phyloP scores from a whole-genome alignment of 2,329 filamentous ascomycete genomes.

The Xylariaceae sp. region DNA sequence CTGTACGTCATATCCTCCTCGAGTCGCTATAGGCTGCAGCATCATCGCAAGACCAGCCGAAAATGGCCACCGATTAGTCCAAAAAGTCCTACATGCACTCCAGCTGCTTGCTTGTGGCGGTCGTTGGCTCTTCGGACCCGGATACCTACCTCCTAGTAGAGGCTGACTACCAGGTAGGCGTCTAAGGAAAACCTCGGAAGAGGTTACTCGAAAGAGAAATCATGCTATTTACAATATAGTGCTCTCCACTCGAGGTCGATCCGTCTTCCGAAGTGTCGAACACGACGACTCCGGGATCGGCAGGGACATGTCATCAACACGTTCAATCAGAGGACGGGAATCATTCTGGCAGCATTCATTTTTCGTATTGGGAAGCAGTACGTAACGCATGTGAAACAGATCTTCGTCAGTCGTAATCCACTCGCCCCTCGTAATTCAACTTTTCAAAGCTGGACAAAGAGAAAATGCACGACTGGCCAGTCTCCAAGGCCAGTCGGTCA shows the following conservation, averaged over 20 bases:
- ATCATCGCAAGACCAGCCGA: background rate
- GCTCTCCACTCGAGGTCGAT: background rate
- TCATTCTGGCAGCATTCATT: background rate
- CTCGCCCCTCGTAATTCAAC: background rate
- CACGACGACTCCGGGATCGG: background rate
- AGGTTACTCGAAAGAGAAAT: no score
- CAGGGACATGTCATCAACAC: background rate
- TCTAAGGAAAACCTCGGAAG: no score
- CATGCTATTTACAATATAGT: no score
- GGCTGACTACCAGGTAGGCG: no score
- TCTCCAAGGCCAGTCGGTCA: background rate
- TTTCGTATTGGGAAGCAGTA: background rate
- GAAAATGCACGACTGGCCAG: background rate
- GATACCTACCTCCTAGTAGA: no score
- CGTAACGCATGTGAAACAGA: background rate
- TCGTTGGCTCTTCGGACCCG: no score
- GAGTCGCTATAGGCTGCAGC: background rate
- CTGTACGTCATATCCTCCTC: background rate
- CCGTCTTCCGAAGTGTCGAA: background rate
- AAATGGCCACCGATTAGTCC: no score
- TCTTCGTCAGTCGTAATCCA: background rate
- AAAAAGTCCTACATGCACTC: no score
- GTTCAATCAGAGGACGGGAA: background rate
- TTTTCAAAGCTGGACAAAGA: background rate
- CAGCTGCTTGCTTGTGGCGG: no score